phyloP scores from a whole-genome alignment of 225 moss, liverwort and hornwort genomes.

The Physcomitrium patens region DNA sequence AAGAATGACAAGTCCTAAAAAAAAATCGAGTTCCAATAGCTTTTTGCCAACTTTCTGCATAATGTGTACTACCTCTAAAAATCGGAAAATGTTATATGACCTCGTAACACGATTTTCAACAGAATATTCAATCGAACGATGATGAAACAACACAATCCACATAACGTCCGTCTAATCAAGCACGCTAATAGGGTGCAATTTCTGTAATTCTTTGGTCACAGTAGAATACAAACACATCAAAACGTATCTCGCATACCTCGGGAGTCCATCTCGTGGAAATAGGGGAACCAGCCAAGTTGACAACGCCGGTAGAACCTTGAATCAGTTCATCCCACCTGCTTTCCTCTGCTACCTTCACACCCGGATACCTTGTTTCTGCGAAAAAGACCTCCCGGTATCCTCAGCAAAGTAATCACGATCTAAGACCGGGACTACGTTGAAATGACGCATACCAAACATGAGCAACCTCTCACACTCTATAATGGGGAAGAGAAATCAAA shows the following conservation, averaged over 20 bases:
- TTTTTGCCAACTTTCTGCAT: no score
- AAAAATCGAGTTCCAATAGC: neutral
- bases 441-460: neutral
- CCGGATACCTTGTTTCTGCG: conserved; percentile 64
- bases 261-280: conserved; percentile 92
- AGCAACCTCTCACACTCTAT: conserved; percentile 7
- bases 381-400: conserved; percentile 22
- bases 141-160: neutral
- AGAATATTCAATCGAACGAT: neutral
- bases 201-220: neutral
- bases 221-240: no score
- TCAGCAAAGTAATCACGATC: neutral
- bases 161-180: neutral
- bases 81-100: no score
- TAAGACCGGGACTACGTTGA: neutral
- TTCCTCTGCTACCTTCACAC: conserved; percentile 76
- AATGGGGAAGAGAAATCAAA: neutral
- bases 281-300: conserved; percentile 91
- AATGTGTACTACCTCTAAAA: no score
- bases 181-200: neutral
- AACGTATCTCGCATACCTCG: conserved; percentile 44
- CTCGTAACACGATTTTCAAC: no score
- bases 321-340: conserved; percentile 72
- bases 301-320: conserved; percentile 87
- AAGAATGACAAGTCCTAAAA: neutral